Evolutionary conservation across 768 basidiomycete genomes (phyloP), one percentile per base, ranked within the genome.

Genomic region (Hygrophoropsis aurantiaca): DNA sequence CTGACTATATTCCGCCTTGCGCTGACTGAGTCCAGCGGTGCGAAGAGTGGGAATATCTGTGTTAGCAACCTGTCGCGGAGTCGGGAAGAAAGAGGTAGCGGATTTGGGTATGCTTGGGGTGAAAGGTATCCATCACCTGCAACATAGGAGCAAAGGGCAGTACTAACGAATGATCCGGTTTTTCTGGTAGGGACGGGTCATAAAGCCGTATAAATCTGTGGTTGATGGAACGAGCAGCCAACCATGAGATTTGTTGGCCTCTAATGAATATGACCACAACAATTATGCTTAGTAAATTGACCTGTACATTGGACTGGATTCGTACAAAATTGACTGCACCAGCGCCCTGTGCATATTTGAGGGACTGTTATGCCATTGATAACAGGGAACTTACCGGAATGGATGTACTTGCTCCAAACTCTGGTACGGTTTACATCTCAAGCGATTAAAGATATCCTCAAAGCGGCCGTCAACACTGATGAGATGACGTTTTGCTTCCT

Each of bases 1-100:
- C 79, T 57, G 45, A 89, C 90, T 79, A 65, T 97, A 97, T 70
- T 94, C 90, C 3, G 88, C 90, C 64, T 97, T 97, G n/a, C 92
- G 74, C 13, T 68, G 77, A 51, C 87, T 90, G 46, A 95, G 65
- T 0, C 94, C 94, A 7, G 87, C 92, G 5, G 78, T 74, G 42
- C 81, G 78, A 26, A 95, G 71, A 2, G 73, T 73, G 11, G 76
- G 53, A 23, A 86, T 62, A 49, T 85, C 81, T 18, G 78, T 81
- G 25, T 69, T 65, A 2, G 80, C 71, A 2, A 95, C 88, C 60
- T 86, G 79, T 36, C 72, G 66, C 9, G 92, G 84, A 2, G 78
- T 76, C 2, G 92, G 92, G 62, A 90, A 94, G 49, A 77, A 72
- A n/a, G 66, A 59, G n/a, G 48, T 54, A 13, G 61, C 50, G 56